Percentiles rank a stretch among this genome's conserved stretches.
These are phyloP conservation scores for Globisporangium camurandrum DNA, from an alignment of 352 stramenopile genomes.

Conservation along the genomic window DNA sequence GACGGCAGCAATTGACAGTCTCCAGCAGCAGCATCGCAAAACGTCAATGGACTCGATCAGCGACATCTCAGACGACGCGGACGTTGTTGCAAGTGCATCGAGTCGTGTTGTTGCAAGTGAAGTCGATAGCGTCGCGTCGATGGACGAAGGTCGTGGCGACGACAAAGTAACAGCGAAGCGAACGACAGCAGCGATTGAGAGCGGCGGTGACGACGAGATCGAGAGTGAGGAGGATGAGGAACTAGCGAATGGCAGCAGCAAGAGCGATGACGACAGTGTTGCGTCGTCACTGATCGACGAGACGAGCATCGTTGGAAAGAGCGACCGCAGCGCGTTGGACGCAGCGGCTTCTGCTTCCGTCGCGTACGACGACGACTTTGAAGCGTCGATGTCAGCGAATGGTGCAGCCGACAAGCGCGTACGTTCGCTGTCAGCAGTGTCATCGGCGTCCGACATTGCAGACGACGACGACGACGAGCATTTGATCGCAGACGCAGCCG, in stretches of 20 bases:
- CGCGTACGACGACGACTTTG: slow-evolving; percentile 34
- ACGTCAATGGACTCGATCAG: not conserved
- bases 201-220: not conserved
- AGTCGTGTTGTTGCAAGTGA: not conserved
- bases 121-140: not conserved
- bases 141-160: not conserved
- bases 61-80: slow-evolving; percentile 2
- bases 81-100: slow-evolving; percentile 2
- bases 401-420: slow-evolving; percentile 3
- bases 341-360: not conserved
- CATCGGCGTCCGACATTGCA: not conserved
- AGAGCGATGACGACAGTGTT: not conserved
- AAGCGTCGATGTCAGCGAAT: slow-evolving; percentile 17
- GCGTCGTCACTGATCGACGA: not conserved
- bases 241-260: not conserved
- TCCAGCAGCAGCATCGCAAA: not conserved
- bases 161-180: too few species aligned
- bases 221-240: not conserved
- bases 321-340: too few species aligned
- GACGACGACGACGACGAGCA: slow-evolving; percentile 1
- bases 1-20: not conserved
- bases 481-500: too few species aligned
- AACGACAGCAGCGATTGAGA: too few species aligned
- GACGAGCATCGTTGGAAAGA: not conserved
- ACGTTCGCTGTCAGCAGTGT: too few species aligned